phyloP scores from a whole-genome alignment of 306 rosid genomes.

The Vigna reflexopilosa region DNA sequence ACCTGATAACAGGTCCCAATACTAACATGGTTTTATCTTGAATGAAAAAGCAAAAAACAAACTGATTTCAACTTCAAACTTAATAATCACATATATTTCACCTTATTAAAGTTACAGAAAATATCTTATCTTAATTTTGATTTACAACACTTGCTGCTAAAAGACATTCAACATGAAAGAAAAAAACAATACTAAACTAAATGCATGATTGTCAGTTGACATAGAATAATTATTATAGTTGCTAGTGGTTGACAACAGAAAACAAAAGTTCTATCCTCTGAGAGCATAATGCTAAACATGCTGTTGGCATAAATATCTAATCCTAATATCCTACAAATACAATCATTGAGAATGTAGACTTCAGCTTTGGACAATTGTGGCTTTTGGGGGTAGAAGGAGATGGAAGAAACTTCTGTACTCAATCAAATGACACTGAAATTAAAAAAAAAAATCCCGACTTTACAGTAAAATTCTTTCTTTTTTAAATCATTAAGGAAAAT shows the following conservation, averaged over 20 bases:
- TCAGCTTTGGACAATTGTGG: conserved; percentile 13
- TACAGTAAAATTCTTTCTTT: conserved; percentile 56
- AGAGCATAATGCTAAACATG: neutral
- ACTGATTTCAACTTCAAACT: too few species aligned
- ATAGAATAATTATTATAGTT: neutral
- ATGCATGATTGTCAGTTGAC: neutral
- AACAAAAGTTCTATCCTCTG: neutral
- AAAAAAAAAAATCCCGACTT: conserved; percentile 57
- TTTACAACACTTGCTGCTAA: too few species aligned
- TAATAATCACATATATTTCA: too few species aligned
- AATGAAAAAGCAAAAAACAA: too few species aligned
- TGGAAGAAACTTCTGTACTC: conserved; percentile 44
- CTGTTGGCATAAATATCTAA: conserved; percentile 15
- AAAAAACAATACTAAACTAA: neutral
- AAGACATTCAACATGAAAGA: too few species aligned
- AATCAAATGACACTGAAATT: conserved; percentile 44
- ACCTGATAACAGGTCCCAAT: too few species aligned
- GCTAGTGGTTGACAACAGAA: neutral
- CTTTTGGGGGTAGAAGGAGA: neutral
- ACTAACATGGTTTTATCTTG: too few species aligned
- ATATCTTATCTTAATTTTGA: too few species aligned
- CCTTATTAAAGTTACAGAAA: too few species aligned
- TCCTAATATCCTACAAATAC: conserved; percentile 37
- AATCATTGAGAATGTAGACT: conserved; percentile 25
- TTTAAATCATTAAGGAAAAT: conserved; percentile 34